Conservation (phyloP, 208 protist species). For the Wallacemonas sp. region DNA sequence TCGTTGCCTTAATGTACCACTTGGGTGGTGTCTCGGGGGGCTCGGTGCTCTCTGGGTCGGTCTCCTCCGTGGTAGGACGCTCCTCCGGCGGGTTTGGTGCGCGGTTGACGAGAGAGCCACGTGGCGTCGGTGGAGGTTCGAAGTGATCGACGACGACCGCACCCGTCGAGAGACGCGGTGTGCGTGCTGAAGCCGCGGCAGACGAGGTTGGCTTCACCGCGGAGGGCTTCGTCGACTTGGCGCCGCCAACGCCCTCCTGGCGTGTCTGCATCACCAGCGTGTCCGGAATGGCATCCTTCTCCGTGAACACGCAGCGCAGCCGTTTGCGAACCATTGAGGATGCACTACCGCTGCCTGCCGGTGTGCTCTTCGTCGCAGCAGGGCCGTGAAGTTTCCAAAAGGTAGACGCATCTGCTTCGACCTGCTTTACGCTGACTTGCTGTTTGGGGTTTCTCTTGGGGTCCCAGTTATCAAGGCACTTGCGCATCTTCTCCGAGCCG, state of each 20-base stretch:
- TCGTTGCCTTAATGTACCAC: constrained; percentile 18
- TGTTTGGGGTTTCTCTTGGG: constrained; percentile 5
- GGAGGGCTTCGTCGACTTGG: neutral
- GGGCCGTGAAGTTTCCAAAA: constrained; percentile 67
- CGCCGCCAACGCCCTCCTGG: constrained; percentile 17
- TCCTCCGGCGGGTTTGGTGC: constrained; percentile 7
- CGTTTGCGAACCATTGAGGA: constrained; percentile 25
- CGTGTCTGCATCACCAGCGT: constrained; percentile 50
- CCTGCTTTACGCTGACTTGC: constrained; percentile 10
- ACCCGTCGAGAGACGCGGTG: constrained; percentile 4
- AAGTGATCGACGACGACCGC: constrained; percentile 15
- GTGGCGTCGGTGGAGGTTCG: constrained; percentile 4
- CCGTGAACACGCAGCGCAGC: constrained; percentile 54
- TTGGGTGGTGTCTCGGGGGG: constrained; percentile 29
- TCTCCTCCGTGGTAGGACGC: constrained; percentile 27
- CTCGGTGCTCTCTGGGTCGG: constrained; percentile 22
- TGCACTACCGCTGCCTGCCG: neutral
- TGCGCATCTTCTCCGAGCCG: constrained; percentile 11
- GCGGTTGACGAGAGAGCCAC: neutral
- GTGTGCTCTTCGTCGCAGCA: constrained; percentile 23
- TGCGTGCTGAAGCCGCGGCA: neutral
- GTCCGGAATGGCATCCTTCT: constrained; percentile 40
- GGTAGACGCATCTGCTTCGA: constrained; percentile 34
- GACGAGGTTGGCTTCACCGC: neutral
- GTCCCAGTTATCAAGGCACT: constrained; percentile 19